A percentile compares a stretch with the other conserved stretches of the same genome.
Evolutionary conservation across 148 eudicot genomes (phyloP).

Genomic region (Linanthus parryae): DNA sequence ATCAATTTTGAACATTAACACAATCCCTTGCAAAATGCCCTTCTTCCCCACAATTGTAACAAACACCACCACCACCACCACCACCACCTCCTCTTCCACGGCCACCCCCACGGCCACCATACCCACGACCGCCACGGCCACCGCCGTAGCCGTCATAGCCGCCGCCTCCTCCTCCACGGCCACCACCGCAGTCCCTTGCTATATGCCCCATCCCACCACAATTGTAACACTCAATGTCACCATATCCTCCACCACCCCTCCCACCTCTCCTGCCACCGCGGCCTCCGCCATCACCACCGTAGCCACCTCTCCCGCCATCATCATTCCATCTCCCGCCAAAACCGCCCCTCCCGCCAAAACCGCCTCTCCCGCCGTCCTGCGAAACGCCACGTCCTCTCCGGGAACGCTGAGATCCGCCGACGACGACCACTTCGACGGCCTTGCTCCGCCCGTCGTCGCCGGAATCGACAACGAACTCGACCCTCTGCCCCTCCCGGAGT

Average conservation of each 20-base stretch:
- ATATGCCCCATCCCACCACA: conserved; percentile 17
- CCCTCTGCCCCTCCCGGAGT: conserved; percentile 51
- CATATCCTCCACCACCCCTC: conserved; percentile 18
- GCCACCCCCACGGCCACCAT: conserved; percentile 8
- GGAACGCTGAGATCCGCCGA: conserved; percentile 10
- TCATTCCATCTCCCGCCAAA: conserved; percentile 5
- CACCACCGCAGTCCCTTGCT: conserved; percentile 14
- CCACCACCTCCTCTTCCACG: conserved; percentile 17
- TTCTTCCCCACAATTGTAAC: conserved; percentile 52
- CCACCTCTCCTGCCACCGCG: conserved; percentile 10
- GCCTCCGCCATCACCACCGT: conserved; percentile 10
- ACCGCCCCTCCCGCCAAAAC: conserved; percentile 5
- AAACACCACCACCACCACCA: conserved; percentile 21
- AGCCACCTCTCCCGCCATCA: conserved; percentile 5
- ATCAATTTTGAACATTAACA: too few species aligned
- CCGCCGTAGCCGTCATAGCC: background rate
- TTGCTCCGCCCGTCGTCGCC: conserved; percentile 49
- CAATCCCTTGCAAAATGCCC: conserved; percentile 66
- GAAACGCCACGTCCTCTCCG: conserved; percentile 11
- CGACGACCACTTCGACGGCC: conserved; percentile 42
- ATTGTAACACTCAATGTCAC: conserved; percentile 21
- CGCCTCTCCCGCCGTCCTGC: conserved; percentile 17
- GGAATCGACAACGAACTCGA: conserved; percentile 38
- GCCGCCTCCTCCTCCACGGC: conserved; percentile 9
- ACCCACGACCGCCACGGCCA: conserved; percentile 5